These are phyloP conservation scores for Scheffersomyces illinoinensis DNA, from an alignment of 1,139 yeast species.

Conservation along the genomic window DNA sequence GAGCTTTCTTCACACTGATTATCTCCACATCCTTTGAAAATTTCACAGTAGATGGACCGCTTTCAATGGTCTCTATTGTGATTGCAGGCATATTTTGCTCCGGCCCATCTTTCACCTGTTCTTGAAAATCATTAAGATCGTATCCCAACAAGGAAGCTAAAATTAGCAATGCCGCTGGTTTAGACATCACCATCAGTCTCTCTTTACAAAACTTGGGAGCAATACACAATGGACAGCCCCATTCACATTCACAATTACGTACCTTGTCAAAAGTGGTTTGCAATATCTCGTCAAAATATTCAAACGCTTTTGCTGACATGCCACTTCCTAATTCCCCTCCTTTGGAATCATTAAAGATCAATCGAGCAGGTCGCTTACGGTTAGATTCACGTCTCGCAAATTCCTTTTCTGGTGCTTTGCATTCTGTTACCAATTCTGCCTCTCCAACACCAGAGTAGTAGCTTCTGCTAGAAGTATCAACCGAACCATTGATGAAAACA, in stretches of 20 bases:
- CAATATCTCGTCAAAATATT: constrained; percentile 67
- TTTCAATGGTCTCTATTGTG: constrained; percentile 65
- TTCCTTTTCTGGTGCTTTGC: constrained; percentile 96
- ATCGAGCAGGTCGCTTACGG: constrained; percentile 80
- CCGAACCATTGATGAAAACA: constrained; percentile 44
- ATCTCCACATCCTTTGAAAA: constrained; percentile 62
- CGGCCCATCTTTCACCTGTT: constrained; percentile 70
- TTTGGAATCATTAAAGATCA: constrained; percentile 78
- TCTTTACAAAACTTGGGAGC: constrained; percentile 81
- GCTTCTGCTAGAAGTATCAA: constrained; percentile 44
- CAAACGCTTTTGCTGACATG: constrained; percentile 74
- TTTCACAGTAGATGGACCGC: constrained; percentile 52
- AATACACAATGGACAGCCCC: constrained; percentile 91
- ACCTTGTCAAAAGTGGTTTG: constrained; percentile 59
- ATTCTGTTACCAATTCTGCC: constrained; percentile 84
- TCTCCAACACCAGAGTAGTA: constrained; percentile 48
- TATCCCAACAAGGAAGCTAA: constrained; percentile 51
- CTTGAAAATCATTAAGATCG: constrained; percentile 40
- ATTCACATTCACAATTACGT: constrained; percentile 68
- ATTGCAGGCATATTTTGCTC: constrained; percentile 76
- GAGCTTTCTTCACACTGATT: constrained; percentile 40
- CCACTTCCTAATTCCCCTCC: constrained; percentile 85
- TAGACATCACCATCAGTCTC: constrained; percentile 77
- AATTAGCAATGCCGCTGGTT: constrained; percentile 80
- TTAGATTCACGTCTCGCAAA: constrained; percentile 70